Percentiles rank a stretch among this genome's conserved stretches.
Evolutionary conservation across 345 rosid species (phyloP).

Genomic region (Melastoma malabathricum): DNA sequence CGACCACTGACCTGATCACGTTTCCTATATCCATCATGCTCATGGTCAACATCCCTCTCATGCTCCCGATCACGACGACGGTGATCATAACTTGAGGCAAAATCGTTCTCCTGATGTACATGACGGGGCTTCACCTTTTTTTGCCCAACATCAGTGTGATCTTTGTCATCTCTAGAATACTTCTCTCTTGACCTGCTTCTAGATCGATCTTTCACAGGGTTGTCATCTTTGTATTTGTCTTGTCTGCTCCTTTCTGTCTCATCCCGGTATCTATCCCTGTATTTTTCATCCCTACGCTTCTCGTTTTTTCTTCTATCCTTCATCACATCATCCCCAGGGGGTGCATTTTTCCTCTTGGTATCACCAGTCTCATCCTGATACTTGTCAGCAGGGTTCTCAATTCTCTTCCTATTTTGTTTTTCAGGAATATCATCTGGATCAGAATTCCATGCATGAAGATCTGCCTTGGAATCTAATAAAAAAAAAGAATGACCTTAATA

Average conservation of each 20-base stretch:
- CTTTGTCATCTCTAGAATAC: conserved; percentile 40
- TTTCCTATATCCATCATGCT: conserved; percentile 18
- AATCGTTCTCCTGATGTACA: conserved; percentile 25
- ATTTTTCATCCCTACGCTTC: conserved; percentile 47
- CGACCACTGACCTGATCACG: conserved; percentile 25
- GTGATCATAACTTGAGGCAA: conserved; percentile 16
- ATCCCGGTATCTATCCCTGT: conserved; percentile 41
- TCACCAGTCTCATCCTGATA: conserved; percentile 52
- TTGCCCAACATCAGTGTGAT: conserved; percentile 20
- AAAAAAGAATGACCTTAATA: background rate
- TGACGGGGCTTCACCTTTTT: conserved; percentile 54
- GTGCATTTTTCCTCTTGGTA: conserved; percentile 24
- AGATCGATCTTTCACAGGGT: conserved; percentile 32
- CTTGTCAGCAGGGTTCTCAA: conserved; percentile 50
- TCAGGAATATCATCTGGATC: conserved; percentile 44
- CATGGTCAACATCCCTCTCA: conserved; percentile 17
- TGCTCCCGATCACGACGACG: conserved; percentile 18
- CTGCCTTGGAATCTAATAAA: conserved; percentile 37
- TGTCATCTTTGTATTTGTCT: conserved; percentile 56
- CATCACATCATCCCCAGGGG: conserved; percentile 35
- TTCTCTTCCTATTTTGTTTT: conserved; percentile 48
- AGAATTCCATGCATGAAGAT: conserved; percentile 29
- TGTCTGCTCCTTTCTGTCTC: conserved; percentile 40
- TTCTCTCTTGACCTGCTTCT: conserved; percentile 46
- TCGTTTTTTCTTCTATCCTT: conserved; percentile 54